These are phyloP conservation scores for Bigelowiella natans DNA, from an alignment of 78 protist species.

Conservation along the genomic window DNA sequence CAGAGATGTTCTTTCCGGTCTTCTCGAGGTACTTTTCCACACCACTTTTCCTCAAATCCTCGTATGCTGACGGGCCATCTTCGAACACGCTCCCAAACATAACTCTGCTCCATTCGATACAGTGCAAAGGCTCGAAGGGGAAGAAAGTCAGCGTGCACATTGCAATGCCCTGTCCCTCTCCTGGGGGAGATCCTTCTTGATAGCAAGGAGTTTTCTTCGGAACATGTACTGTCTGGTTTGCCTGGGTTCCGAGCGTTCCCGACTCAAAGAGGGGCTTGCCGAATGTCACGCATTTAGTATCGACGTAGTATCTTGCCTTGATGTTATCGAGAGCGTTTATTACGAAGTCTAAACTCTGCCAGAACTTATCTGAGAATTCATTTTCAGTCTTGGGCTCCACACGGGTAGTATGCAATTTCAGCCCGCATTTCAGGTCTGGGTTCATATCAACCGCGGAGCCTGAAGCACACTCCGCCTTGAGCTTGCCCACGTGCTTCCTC, in stretches of 20 bases:
- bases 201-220: constrained; percentile 3
- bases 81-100: not conserved
- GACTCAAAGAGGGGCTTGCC: constrained; percentile 42
- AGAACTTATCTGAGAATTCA: constrained; percentile 27
- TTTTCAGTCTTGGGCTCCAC: constrained; percentile 43
- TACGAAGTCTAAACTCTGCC: not conserved
- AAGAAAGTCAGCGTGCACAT: constrained; percentile 40
- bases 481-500: constrained; percentile 15
- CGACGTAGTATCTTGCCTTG: constrained; percentile 35
- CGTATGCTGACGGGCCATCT: not conserved
- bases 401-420: not conserved
- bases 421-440: not conserved
- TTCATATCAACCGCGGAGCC: constrained; percentile 26
- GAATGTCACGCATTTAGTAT: constrained; percentile 5
- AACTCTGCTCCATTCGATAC: constrained; percentile 40
- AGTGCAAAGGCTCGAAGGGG: constrained; percentile 32
- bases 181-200: not conserved
- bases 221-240: not conserved
- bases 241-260: constrained; percentile 48
- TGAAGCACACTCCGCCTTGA: constrained; percentile 19
- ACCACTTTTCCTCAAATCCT: not conserved
- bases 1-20: not conserved
- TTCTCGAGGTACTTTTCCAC: not conserved
- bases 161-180: constrained; percentile 15
- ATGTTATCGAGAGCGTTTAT: constrained; percentile 44